Evolutionary conservation across 2,329 filamentous ascomycete species (phyloP).

Genomic region (Phialocephala subalpina): DNA sequence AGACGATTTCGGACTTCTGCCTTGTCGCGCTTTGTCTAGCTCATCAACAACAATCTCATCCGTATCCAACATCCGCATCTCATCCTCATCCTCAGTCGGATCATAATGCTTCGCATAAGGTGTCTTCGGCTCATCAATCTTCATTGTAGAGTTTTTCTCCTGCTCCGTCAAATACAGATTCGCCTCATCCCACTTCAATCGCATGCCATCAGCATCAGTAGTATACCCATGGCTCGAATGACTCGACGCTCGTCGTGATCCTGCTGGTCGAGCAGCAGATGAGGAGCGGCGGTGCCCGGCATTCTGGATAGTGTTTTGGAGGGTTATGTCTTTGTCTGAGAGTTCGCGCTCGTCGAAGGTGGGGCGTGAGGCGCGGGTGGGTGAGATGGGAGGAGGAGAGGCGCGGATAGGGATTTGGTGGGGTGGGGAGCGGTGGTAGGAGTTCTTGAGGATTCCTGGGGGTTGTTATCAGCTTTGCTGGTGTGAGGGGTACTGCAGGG

Average conservation of each 20-base stretch:
- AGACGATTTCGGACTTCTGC: constrained; percentile 34
- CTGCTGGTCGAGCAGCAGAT: constrained; percentile 70
- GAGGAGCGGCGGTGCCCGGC: constrained; percentile 88
- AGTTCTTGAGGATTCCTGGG: constrained; percentile 93
- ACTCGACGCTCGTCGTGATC: constrained; percentile 51
- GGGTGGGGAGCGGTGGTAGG: constrained; percentile 67
- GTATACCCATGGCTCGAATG: constrained; percentile 25
- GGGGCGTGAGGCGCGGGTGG: constrained; percentile 41
- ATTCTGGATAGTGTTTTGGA: constrained; percentile 95
- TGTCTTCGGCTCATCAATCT: constrained; percentile 98
- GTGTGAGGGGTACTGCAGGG: constrained; percentile 17
- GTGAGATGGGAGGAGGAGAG: constrained; percentile 46
- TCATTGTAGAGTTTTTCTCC: constrained; percentile 95
- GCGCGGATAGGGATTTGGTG: constrained; percentile 49
- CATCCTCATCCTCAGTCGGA: constrained; percentile 82
- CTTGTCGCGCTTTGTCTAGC: constrained; percentile 55
- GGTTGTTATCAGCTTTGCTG: constrained; percentile 16
- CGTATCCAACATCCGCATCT: constrained; percentile 69
- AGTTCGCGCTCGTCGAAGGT: constrained; percentile 45
- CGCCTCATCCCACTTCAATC: constrained; percentile 98
- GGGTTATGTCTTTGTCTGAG: constrained; percentile 86
- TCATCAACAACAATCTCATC: constrained; percentile 75
- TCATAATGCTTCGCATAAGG: constrained; percentile 95
- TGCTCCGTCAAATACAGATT: constrained; percentile 98
- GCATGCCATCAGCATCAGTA: constrained; percentile 64